A percentile compares a stretch with the other conserved stretches of the same genome.
phyloP scores from a whole-genome alignment of 2,329 filamentous ascomycete genomes.

The Aureobasidium leucospermi region DNA sequence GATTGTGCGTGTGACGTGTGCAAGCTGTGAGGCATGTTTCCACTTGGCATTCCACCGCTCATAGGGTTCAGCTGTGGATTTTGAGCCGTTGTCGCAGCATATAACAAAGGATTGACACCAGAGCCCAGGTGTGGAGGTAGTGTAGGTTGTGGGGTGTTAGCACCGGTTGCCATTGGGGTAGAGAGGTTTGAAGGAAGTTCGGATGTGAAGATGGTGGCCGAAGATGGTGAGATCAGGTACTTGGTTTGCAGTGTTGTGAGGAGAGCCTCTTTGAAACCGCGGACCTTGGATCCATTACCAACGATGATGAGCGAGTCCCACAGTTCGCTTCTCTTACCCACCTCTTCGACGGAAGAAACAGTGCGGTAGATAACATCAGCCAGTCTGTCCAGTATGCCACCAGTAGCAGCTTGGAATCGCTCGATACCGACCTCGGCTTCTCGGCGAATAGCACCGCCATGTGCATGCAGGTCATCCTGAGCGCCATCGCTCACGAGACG shows the following conservation, averaged over 20 bases:
- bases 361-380: constrained; percentile 76
- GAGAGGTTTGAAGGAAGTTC: constrained; percentile 91
- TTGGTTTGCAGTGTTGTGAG: constrained; percentile 70
- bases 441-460: constrained; percentile 35
- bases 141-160: constrained; percentile 73
- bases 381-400: constrained; percentile 72
- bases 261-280: constrained; percentile 82
- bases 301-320: constrained; percentile 93
- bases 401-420: constrained; percentile 57
- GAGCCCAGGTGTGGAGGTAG: constrained; percentile 34
- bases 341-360: constrained; percentile 74
- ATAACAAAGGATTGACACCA: constrained; percentile 77
- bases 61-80: constrained; percentile 42
- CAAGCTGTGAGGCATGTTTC: constrained; percentile 36
- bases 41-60: constrained; percentile 22
- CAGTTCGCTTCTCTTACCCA: constrained; percentile 73
- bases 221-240: constrained; percentile 84
- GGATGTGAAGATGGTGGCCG: constrained; percentile 92
- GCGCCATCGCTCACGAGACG: constrained; percentile 15
- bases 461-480: constrained; percentile 20
- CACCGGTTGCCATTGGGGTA: constrained; percentile 81
- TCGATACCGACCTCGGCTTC: constrained; percentile 74
- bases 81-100: constrained; percentile 77
- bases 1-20: constrained; percentile 64
- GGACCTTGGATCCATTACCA: constrained; percentile 69